Evolutionary conservation across 2,329 filamentous ascomycete species (phyloP).

Genomic region (Xylaria multiplex): DNA sequence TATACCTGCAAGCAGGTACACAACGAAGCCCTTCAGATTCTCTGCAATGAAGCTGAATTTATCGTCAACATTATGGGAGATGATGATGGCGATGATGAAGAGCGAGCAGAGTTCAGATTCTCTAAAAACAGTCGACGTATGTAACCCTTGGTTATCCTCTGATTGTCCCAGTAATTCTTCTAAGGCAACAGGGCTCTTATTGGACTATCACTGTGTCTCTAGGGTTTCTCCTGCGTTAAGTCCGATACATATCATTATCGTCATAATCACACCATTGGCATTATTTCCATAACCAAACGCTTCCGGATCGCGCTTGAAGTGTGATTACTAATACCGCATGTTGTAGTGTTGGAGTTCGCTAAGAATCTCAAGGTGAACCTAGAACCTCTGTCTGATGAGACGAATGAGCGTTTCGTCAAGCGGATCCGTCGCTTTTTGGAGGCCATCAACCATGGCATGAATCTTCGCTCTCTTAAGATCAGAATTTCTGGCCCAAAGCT

Average conservation of each 20-base stretch:
- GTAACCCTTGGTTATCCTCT: background rate
- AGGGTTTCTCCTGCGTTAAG: background rate
- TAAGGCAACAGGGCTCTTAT: too few species aligned
- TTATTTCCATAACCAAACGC: background rate
- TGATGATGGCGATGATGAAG: conserved; percentile 23
- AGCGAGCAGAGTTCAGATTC: conserved; percentile 26
- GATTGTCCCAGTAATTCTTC: background rate
- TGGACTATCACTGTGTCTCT: background rate
- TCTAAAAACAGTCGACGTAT: conserved; percentile 16
- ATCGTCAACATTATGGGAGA: conserved; percentile 31
- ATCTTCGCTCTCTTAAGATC: conserved; percentile 29
- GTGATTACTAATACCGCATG: background rate
- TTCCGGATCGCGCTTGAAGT: background rate
- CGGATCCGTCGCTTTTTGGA: conserved; percentile 22
- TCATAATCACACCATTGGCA: background rate
- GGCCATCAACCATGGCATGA: conserved; percentile 19
- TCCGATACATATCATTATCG: background rate
- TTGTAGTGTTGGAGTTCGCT: conserved; percentile 20
- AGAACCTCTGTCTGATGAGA: conserved; percentile 23
- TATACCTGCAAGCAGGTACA: conserved; percentile 30
- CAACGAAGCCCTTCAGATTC: conserved; percentile 26
- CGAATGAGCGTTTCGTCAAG: conserved; percentile 24
- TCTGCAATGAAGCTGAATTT: conserved; percentile 30
- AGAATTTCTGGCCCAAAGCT: conserved; percentile 7
- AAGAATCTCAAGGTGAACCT: conserved; percentile 31